Percentiles rank a stretch among this genome's conserved stretches.
Evolutionary conservation across 2,329 filamentous ascomycete species (phyloP).

Genomic region (Scedosporium dehoogii): DNA sequence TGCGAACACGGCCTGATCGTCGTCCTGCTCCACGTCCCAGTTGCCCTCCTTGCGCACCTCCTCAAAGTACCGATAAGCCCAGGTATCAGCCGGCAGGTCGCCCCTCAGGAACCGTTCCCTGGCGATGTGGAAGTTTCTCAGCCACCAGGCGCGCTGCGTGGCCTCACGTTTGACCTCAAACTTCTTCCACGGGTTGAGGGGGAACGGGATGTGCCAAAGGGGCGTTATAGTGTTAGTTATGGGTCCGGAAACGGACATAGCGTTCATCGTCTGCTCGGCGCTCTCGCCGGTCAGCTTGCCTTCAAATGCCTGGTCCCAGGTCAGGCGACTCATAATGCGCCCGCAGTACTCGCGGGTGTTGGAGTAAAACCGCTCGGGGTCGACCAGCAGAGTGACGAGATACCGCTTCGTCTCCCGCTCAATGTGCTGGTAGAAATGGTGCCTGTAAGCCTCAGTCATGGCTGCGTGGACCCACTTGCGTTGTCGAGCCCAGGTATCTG

Average conservation of each 20-base stretch:
- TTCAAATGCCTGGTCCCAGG: slow-evolving; percentile 38
- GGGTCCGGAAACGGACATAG: slow-evolving; percentile 43
- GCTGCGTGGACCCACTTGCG: slow-evolving; percentile 42
- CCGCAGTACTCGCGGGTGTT: slow-evolving; percentile 39
- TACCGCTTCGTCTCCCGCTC: slow-evolving; percentile 35
- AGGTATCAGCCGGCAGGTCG: slow-evolving; percentile 34
- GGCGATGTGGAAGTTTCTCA: slow-evolving; percentile 27
- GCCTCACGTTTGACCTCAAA: slow-evolving; percentile 33
- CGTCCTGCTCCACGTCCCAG: slow-evolving; percentile 25
- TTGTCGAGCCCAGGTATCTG: slow-evolving; percentile 35
- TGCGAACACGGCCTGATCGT: slow-evolving; percentile 34
- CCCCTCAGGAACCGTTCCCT: slow-evolving; percentile 29
- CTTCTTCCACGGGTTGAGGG: slow-evolving; percentile 35
- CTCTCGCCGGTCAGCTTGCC: slow-evolving; percentile 34
- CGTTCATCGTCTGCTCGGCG: slow-evolving; percentile 35
- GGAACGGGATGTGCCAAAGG: slow-evolving; percentile 31
- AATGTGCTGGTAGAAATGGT: slow-evolving; percentile 37
- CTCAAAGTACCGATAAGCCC: slow-evolving; percentile 36
- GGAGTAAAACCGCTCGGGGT: slow-evolving; percentile 33
- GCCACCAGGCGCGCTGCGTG: slow-evolving; percentile 35
- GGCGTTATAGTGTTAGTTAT: slow-evolving; percentile 40
- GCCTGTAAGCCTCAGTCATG: slow-evolving; percentile 27
- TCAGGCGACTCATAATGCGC: slow-evolving; percentile 38
- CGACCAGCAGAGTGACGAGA: slow-evolving; percentile 33
- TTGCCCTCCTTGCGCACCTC: slow-evolving; percentile 30